phyloP scores from a whole-genome alignment of 768 basidiomycete genomes.

The Pleurotus pulmonarius region DNA sequence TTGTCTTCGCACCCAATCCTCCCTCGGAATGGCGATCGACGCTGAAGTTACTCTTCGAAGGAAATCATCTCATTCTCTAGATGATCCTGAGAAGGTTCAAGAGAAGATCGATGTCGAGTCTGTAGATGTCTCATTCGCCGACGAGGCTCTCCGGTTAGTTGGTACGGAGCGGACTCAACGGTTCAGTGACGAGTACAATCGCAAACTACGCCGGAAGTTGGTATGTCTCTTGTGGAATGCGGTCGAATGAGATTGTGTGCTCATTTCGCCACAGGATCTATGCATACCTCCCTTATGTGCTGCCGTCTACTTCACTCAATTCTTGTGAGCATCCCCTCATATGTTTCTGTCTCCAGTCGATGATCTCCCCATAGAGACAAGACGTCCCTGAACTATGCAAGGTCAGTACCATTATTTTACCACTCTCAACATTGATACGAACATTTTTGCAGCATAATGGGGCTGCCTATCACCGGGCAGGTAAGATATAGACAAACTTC shows the following conservation, averaged over 20 bases:
- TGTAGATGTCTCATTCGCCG: slow-evolving; percentile 38
- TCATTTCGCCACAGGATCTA: slow-evolving; percentile 30
- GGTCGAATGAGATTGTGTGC: background rate
- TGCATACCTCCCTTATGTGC: slow-evolving; percentile 55
- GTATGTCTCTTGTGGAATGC: slow-evolving; percentile 25
- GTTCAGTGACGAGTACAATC: slow-evolving; percentile 63
- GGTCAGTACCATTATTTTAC: slow-evolving; percentile 25
- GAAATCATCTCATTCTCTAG: slow-evolving; percentile 5
- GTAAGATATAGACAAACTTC: slow-evolving; percentile 21
- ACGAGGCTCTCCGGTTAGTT: slow-evolving; percentile 61
- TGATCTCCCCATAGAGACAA: slow-evolving; percentile 45
- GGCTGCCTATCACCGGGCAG: slow-evolving; percentile 60
- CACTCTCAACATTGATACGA: background rate
- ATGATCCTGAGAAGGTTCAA: slow-evolving; percentile 15
- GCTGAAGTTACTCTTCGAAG: slow-evolving; percentile 4
- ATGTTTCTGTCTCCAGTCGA: background rate
- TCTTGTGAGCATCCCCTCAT: slow-evolving; percentile 32
- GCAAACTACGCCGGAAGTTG: slow-evolving; percentile 52
- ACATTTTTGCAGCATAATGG: slow-evolving; percentile 47
- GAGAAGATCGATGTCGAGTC: slow-evolving; percentile 28
- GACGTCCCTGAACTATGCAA: slow-evolving; percentile 69
- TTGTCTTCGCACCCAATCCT: background rate
- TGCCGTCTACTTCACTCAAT: slow-evolving; percentile 68
- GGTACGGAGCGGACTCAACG: slow-evolving; percentile 44
- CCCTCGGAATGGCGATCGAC: slow-evolving; percentile 1